Base-by-base conservation (phyloP, 176 grass and related monocot genomes). In the Themeda triandra region DNA sequence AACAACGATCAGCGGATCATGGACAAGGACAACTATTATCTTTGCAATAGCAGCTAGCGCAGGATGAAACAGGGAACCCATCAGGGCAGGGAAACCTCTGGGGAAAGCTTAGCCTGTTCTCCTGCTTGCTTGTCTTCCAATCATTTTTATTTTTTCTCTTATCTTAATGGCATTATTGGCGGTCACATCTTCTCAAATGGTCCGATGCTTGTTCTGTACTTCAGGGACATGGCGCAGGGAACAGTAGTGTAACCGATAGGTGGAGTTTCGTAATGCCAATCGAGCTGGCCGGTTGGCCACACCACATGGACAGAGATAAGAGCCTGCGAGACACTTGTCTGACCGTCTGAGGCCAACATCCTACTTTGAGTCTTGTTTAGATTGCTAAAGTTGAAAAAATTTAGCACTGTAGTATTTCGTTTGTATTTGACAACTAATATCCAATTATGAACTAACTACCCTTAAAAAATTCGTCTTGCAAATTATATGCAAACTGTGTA, bases 231-330 rank as follows among this genome's bases (percentile, higher is more conserved):
- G 17, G 19, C 45, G 75, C 54, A 18, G 8, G 8, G 3, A 48
- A 30, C 39, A 19, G 2, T n/a, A 29, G 9, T 29, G 60, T 29
- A 29, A 63, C 60, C 10, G 60, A 28, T 63, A 40, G 31, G 24
- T 5, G 66, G 66, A 72, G 71, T 15, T 82, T 56, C 67, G 71
- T 59, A 33, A 23, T 25, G 33, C 67, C 67, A 14, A 23, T 31
- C 71, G 35, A 82, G 24, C 68, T 72, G 69, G 51, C 18, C 71
- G 56, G 36, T 14, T 73, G 37, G 53, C 7, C 80, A 83, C 69
- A 33, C 7, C 80, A 83, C 69, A 33, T 63, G 69, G 53, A 42
- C 69, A 44, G 27, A 73, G 51, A 72, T 72, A 82, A 60, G 24
- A 60, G 24, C 48, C n/a, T 53, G 29, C 35, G 17, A 6, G 69